These are phyloP conservation scores for Dendrocalamus latiflorus DNA, from an alignment of 202 grass and related monocot genomes.

Conservation along the genomic window DNA sequence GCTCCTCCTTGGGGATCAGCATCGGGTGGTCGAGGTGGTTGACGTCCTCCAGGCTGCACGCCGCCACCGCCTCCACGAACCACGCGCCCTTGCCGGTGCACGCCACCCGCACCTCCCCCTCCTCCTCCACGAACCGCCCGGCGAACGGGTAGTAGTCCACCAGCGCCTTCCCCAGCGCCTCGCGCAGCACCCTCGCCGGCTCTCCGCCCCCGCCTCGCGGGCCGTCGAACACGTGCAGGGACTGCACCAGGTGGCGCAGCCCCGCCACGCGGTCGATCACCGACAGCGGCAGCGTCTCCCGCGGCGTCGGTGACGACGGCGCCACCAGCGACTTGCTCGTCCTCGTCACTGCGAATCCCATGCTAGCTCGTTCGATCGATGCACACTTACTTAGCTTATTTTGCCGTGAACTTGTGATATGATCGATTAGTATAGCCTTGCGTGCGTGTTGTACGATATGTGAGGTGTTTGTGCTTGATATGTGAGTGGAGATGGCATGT, in stretches of 20 bases:
- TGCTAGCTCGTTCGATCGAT: background rate
- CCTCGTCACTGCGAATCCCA: conserved; percentile 54
- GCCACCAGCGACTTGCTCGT: conserved; percentile 42
- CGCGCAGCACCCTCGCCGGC: conserved; percentile 38
- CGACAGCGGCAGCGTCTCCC: conserved; percentile 60
- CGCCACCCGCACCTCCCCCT: conserved; percentile 37
- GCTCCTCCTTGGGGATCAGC: conserved; percentile 62
- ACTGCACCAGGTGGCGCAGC: conserved; percentile 79
- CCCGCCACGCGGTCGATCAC: conserved; percentile 81
- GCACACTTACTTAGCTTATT: background rate
- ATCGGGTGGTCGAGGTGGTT: conserved; percentile 70
- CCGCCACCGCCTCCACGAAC: conserved; percentile 65
- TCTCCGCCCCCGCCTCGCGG: background rate
- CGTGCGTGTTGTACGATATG: background rate
- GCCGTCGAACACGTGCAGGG: conserved; percentile 67
- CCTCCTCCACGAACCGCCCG: conserved; percentile 47
- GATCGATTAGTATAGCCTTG: background rate
- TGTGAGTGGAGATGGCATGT: background rate
- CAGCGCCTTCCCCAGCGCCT: conserved; percentile 65
- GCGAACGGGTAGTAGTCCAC: conserved; percentile 79
- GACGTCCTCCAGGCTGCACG: conserved; percentile 66
- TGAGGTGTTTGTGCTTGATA: background rate
- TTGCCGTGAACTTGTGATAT: background rate
- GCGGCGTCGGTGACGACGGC: conserved; percentile 49
- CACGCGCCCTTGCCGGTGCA: conserved; percentile 80